Conservation (phyloP, 306 rosid genomes). For the Prunus mira region DNA sequence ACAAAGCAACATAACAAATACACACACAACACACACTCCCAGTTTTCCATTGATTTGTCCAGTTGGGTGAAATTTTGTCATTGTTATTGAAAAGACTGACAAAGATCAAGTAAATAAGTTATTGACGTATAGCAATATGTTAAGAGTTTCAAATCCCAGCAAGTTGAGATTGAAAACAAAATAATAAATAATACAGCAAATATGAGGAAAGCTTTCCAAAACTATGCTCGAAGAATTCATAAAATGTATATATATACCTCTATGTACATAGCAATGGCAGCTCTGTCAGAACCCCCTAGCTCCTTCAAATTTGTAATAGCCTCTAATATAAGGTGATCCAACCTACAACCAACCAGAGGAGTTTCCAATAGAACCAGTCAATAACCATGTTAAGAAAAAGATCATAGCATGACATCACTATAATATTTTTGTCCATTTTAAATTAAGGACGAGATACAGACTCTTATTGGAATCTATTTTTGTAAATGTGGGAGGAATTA, state of each 20-base stretch:
- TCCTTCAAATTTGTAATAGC: slow-evolving; percentile 79
- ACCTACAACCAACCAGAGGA: slow-evolving; percentile 49
- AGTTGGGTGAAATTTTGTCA: slow-evolving; percentile 16
- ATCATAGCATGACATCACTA: not conserved
- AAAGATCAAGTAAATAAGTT: slow-evolving; percentile 4
- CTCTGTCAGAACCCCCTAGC: slow-evolving; percentile 82
- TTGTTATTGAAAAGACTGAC: slow-evolving; percentile 11
- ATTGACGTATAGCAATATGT: not conserved
- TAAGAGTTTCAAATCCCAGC: not conserved
- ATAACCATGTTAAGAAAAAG: slow-evolving; percentile 12
- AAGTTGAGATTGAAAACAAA: slow-evolving; percentile 7
- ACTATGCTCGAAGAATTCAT: not conserved
- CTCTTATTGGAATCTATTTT: not conserved
- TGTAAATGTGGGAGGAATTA: not conserved
- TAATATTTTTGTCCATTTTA: slow-evolving; percentile 1
- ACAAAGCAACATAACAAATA: slow-evolving; percentile 5
- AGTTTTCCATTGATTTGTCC: not conserved
- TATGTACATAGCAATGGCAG: slow-evolving; percentile 71
- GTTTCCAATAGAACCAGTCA: slow-evolving; percentile 17
- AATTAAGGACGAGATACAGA: not conserved
- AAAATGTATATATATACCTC: slow-evolving; percentile 53
- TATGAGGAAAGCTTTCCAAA: not conserved
- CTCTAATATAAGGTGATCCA: slow-evolving; percentile 78
- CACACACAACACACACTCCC: not conserved
- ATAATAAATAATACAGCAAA: not conserved